Percentiles rank a stretch among this genome's conserved stretches.
Evolutionary conservation across 257 asterid species (phyloP).

Genomic region (Dorcoceras hygrometricum): DNA sequence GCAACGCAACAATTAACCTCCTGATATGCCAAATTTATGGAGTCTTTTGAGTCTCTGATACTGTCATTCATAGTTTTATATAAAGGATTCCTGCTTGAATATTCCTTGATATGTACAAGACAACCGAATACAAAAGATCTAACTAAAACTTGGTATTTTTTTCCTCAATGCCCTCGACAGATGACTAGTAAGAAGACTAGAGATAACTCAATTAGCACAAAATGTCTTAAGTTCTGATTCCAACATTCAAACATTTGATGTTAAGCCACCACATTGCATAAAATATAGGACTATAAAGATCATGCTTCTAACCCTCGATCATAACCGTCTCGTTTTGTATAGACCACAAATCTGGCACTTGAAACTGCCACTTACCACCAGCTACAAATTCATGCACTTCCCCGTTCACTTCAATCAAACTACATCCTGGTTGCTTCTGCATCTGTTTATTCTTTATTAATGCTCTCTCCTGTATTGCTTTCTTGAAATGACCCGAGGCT

Average conservation of each 20-base stretch:
- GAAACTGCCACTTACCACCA: conserved; percentile 37
- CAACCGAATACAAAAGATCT: neutral
- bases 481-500: conserved; percentile 38
- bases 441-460: conserved; percentile 45
- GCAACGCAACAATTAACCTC: conserved; percentile 45
- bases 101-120: neutral
- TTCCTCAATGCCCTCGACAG: too few relatives aligned
- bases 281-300: neutral
- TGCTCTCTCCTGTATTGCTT: conserved; percentile 50
- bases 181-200: neutral
- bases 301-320: neutral
- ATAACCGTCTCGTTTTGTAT: neutral
- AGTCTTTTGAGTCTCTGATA: conserved; percentile 39
- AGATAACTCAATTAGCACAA: neutral
- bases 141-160: neutral
- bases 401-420: conserved; percentile 65
- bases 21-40: conserved; percentile 44
- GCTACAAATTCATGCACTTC: conserved; percentile 65
- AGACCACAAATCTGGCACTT: conserved; percentile 23
- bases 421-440: conserved; percentile 61
- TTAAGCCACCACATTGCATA: neutral
- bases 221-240: neutral
- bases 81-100: neutral
- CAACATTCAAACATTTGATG: neutral
- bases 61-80: conserved; percentile 14